phyloP scores from a whole-genome alignment of 495 filamentous ascomycete species.

The Bathelium albidoporum region DNA sequence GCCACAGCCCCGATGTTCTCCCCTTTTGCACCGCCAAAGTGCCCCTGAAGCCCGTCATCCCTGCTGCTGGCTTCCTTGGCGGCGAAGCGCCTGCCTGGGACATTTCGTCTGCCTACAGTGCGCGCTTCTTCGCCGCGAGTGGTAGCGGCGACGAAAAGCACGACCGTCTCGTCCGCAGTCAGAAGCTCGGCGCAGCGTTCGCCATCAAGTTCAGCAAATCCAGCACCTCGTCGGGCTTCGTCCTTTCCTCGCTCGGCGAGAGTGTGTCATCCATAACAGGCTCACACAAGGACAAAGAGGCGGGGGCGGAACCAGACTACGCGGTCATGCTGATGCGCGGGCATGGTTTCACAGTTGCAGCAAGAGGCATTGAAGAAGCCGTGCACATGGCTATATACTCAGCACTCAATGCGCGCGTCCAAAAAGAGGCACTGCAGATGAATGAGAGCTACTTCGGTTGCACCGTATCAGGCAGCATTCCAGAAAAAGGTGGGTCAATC shows the following conservation, averaged over 20 bases:
- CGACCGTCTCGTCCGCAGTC: slow-evolving; percentile 33
- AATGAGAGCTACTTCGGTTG: slow-evolving; percentile 24
- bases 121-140: slow-evolving; percentile 10
- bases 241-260: neutral
- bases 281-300: neutral
- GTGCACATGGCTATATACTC: slow-evolving; percentile 32
- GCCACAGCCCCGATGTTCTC: slow-evolving; percentile 37
- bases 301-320: slow-evolving; percentile 17
- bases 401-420: slow-evolving; percentile 25
- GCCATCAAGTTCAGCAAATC: slow-evolving; percentile 26
- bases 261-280: neutral
- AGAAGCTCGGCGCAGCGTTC: slow-evolving; percentile 38
- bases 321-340: slow-evolving; percentile 28
- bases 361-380: slow-evolving; percentile 24
- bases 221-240: slow-evolving; percentile 14
- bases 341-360: slow-evolving; percentile 30
- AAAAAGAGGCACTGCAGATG: slow-evolving; percentile 26
- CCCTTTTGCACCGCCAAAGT: slow-evolving; percentile 37
- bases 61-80: slow-evolving; percentile 43
- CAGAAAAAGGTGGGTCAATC: slow-evolving; percentile 26
- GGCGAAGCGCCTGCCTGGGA: slow-evolving; percentile 27
- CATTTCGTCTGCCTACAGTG: slow-evolving; percentile 9
- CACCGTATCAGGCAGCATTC: slow-evolving; percentile 17
- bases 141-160: slow-evolving; percentile 24
- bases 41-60: slow-evolving; percentile 34